phyloP scores from a whole-genome alignment of 257 asterid species.

The Solanum chiquidenum region DNA sequence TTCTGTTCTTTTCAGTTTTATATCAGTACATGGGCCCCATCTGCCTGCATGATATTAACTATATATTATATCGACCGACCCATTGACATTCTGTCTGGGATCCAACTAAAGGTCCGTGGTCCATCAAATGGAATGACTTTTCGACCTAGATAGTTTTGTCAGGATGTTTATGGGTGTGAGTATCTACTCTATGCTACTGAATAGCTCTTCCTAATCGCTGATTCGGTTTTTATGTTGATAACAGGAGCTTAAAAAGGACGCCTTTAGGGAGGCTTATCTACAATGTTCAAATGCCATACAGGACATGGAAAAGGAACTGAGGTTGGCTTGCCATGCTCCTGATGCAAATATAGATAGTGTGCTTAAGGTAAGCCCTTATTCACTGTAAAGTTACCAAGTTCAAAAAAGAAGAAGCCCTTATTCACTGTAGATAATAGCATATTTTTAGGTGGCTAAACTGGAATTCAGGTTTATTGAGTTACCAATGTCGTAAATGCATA shows the following conservation, averaged over 20 bases:
- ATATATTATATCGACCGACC: background rate
- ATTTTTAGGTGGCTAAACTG: background rate
- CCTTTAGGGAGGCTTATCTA: slow-evolving; percentile 82
- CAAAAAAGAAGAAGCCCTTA: background rate
- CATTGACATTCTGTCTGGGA: background rate
- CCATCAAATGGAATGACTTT: background rate
- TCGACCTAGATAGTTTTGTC: background rate
- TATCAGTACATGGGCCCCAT: background rate
- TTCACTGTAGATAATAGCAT: background rate
- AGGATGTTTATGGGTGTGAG: background rate
- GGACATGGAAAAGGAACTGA: slow-evolving; percentile 84
- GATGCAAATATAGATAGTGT: slow-evolving; percentile 66
- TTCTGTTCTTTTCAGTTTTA: background rate
- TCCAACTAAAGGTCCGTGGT: background rate
- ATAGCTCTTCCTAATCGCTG: background rate
- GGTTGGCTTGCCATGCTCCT: slow-evolving; percentile 77
- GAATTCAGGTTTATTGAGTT: background rate
- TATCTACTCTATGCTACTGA: background rate
- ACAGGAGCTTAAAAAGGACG: slow-evolving; percentile 88
- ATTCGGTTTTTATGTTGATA: slow-evolving; percentile 17
- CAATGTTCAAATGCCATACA: slow-evolving; percentile 62
- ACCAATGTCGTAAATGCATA: background rate
- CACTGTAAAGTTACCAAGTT: background rate
- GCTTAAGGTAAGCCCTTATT: slow-evolving; percentile 39
- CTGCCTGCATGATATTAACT: background rate